These are phyloP conservation scores for Neotropicomus parvogracilis DNA, from an alignment of 1,284 basidiomycete genomes.

Conservation along the genomic window DNA sequence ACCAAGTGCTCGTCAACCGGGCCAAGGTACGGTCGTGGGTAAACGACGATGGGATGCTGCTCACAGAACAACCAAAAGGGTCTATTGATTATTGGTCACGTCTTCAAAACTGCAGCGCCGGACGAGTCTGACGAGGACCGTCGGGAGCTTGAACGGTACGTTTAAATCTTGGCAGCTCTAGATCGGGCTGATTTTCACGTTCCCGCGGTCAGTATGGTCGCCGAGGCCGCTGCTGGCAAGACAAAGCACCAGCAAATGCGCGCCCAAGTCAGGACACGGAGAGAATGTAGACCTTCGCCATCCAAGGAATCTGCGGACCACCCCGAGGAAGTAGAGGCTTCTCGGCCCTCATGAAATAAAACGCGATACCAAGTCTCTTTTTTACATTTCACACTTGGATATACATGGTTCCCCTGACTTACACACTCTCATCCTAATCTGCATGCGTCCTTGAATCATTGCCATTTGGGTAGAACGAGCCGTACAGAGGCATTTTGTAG, in stretches of 20 bases:
- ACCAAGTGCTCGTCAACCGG: slow-evolving; percentile 69
- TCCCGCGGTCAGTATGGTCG: slow-evolving; percentile 53
- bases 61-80: slow-evolving; percentile 47
- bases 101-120: slow-evolving; percentile 80
- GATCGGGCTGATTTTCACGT: slow-evolving; percentile 4
- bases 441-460: slow-evolving; percentile 11
- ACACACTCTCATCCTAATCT: slow-evolving; percentile 21
- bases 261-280: slow-evolving; percentile 37
- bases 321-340: slow-evolving; percentile 13
- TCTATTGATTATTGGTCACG: slow-evolving; percentile 75
- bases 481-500: slow-evolving; percentile 8
- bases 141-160: slow-evolving; percentile 83
- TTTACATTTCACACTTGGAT: slow-evolving; percentile 20
- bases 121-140: slow-evolving; percentile 91
- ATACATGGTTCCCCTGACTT: slow-evolving; percentile 15
- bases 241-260: slow-evolving; percentile 49
- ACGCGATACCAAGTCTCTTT: slow-evolving; percentile 5
- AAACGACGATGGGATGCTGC: not conserved
- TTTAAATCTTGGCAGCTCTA: not conserved
- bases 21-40: slow-evolving; percentile 60
- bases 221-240: slow-evolving; percentile 66
- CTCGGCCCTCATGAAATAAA: slow-evolving; percentile 18
- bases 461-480: slow-evolving; percentile 16
- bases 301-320: slow-evolving; percentile 21
- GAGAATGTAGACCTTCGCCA: slow-evolving; percentile 33